Evolutionary conservation across 1,284 basidiomycete genomes (phyloP).

Genomic region (Trametes versicolor): DNA sequence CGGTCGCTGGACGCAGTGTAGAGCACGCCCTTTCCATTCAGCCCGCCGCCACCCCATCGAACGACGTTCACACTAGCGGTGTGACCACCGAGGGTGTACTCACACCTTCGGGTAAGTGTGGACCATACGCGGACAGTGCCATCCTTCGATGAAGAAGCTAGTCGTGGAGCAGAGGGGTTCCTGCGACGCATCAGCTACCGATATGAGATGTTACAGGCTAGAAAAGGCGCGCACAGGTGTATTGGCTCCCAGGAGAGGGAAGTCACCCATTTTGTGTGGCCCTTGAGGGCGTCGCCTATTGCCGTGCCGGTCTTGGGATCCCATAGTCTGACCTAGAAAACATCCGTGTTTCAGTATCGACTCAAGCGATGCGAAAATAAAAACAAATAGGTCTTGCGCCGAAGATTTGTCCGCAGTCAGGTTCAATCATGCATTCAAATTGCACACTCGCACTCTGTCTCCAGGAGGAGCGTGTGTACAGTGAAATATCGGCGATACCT

Average conservation of each 20-base stretch:
- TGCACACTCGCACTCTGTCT: no score
- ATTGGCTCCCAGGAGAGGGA: slow-evolving; percentile 97
- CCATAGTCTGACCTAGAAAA: slow-evolving; percentile 82
- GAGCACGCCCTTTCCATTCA: slow-evolving; percentile 76
- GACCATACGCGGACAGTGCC: slow-evolving; percentile 96
- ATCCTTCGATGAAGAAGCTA: slow-evolving; percentile 97
- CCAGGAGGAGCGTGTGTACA: no score
- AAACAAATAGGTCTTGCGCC: no score
- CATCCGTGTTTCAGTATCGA: not conserved
- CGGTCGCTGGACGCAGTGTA: slow-evolving; percentile 97
- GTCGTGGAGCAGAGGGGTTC: slow-evolving; percentile 79
- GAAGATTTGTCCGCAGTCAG: no score
- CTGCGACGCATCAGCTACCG: slow-evolving; percentile 47
- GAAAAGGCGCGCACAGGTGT: slow-evolving; percentile 71
- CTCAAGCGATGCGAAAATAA: not conserved
- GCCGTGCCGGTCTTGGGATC: slow-evolving; percentile 89
- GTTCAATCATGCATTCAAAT: no score
- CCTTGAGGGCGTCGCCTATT: slow-evolving; percentile 86
- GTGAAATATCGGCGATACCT: no score
- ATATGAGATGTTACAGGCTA: not conserved
- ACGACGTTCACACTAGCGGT: slow-evolving; percentile 96
- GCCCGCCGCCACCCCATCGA: slow-evolving; percentile 90
- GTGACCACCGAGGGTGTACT: slow-evolving; percentile 93
- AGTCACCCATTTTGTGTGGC: slow-evolving; percentile 97
- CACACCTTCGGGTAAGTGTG: slow-evolving; percentile 73